Conservation (phyloP, 2,329 filamentous ascomycete species). For the Nemania sp. region DNA sequence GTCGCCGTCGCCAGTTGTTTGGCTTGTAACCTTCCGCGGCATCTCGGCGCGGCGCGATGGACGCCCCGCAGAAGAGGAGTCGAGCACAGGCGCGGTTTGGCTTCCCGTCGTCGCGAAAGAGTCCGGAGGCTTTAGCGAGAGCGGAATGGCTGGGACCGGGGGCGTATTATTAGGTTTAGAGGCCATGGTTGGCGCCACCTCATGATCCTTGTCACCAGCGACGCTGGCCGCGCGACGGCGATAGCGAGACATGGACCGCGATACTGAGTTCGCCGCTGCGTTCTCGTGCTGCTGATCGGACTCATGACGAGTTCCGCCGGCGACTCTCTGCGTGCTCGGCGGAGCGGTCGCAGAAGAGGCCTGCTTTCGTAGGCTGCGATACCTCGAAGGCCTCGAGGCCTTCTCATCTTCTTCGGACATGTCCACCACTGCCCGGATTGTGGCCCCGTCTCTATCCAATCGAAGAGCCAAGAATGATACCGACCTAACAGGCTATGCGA, state of each 20-base stretch:
- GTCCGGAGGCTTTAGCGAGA: constrained; percentile 29
- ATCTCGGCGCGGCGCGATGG: constrained; percentile 32
- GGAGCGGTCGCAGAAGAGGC: constrained; percentile 37
- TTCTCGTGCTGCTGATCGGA: constrained; percentile 25
- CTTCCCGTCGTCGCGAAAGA: constrained; percentile 14
- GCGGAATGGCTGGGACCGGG: constrained; percentile 41
- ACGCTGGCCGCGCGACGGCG: constrained; percentile 38
- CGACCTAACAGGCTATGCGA: not conserved
- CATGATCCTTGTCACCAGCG: constrained; percentile 31
- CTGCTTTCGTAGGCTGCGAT: constrained; percentile 42
- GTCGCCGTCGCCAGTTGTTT: constrained; percentile 23
- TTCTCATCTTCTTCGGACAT: constrained; percentile 30
- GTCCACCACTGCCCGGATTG: constrained; percentile 20
- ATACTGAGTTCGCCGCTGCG: constrained; percentile 36
- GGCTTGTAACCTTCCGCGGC: constrained; percentile 19
- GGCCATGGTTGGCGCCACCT: constrained; percentile 37
- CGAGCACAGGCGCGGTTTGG: constrained; percentile 6
- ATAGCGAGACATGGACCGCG: constrained; percentile 44
- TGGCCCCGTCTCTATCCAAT: constrained; percentile 25
- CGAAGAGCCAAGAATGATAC: not conserved
- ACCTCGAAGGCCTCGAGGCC: constrained; percentile 41
- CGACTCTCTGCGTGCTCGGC: constrained; percentile 27
- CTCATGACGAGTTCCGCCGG: constrained; percentile 24
- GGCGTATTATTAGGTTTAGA: constrained; percentile 33
- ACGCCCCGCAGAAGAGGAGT: constrained; percentile 28